Base-by-base conservation (phyloP, 2,329 filamentous ascomycete genomes). In the Stachybotrys echinatus region DNA sequence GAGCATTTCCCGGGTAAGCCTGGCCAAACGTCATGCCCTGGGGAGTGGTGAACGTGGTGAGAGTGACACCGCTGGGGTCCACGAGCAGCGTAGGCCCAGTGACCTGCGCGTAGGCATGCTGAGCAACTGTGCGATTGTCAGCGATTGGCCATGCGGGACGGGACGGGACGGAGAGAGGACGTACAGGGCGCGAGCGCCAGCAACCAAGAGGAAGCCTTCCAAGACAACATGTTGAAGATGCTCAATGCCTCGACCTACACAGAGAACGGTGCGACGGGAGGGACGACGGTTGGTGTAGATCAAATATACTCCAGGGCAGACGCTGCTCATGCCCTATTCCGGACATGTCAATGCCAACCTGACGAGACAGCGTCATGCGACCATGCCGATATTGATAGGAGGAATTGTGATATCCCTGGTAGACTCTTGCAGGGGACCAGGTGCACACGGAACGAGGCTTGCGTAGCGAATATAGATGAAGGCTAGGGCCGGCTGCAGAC, bases 1-100 rank as follows among this genome's bases (percentile, higher is more conserved):
- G 54, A 2, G 76, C 77, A 58, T 74, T 65, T 17, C 63, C 55
- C 5, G 81, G 81, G 17, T 84, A 66, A 2, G 76, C 76, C 47
- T 84, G 58, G 58, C 81, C 81, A 46, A 79, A 79, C 27, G 72
- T 75, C 47, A 78, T 70, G 34, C 74, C 76, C 46, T 61, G 55
- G 10, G 55, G 52, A 18, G 75, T 71, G 12, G 64, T 68, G 61
- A 73, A 79, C 45, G 75, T 75, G 57, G 76, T 74, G 63, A 82
- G 81, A 23, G 63, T 67, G 55, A 82, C 81, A 19, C 75, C 75
- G 10, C 79, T 79, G 42, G 68, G 62, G 46, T 78, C 74, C 12
- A 67, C 73, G 56, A 72, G 77, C n/a, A 17, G 42, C 20, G 18
- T 37, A 8, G 44, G 44, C 23, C 5, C 19, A 19, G 23, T 10